These are phyloP conservation scores for Dioscorea cayenensis DNA, from an alignment of 116 monocot genomes.

Conservation along the genomic window DNA sequence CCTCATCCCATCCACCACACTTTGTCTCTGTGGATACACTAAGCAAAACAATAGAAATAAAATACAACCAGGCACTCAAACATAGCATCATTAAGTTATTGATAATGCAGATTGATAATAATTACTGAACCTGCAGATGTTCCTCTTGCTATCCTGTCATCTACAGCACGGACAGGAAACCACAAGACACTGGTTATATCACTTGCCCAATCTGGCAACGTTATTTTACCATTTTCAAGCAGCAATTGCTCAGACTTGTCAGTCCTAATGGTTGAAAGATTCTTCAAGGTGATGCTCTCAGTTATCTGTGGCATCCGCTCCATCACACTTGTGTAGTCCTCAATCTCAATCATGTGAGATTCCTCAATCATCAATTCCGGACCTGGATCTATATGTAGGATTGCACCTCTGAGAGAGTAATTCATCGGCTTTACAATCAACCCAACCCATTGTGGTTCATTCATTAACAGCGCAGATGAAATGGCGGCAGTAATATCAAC, in stretches of 20 bases:
- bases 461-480: constrained; percentile 89
- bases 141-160: constrained; percentile 67
- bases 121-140: constrained; percentile 66
- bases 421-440: constrained; percentile 70
- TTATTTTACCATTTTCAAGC: constrained; percentile 59
- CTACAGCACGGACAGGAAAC: constrained; percentile 90
- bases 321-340: constrained; percentile 30
- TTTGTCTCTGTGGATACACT: constrained; percentile 62
- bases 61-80: not conserved
- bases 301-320: constrained; percentile 6
- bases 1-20: constrained; percentile 95
- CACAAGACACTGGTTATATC: constrained; percentile 63
- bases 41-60: constrained; percentile 17
- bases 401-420: constrained; percentile 83
- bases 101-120: not conserved
- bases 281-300: constrained; percentile 8
- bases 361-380: constrained; percentile 75
- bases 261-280: constrained; percentile 7
- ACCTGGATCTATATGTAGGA: constrained; percentile 79
- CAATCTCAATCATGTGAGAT: constrained; percentile 78
- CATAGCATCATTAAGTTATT: not conserved
- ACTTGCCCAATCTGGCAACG: constrained; percentile 87
- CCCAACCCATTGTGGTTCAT: constrained; percentile 95
- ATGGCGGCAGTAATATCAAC: constrained; percentile 83
- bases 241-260: constrained; percentile 27